These are phyloP conservation scores for Picea abies DNA, from an alignment of 83 land plant genomes.

Conservation along the genomic window DNA sequence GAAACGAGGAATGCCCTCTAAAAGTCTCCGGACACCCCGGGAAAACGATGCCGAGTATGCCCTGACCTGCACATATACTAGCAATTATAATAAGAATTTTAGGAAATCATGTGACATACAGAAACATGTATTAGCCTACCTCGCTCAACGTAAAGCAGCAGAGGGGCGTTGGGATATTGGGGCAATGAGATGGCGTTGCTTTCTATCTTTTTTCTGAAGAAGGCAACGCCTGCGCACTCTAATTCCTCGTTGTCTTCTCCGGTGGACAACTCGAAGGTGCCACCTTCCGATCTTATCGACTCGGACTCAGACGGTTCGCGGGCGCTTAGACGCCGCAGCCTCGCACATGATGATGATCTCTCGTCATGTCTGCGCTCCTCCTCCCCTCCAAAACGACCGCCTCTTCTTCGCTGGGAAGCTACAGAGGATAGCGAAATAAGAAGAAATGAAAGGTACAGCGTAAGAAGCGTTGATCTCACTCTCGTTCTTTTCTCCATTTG, in stretches of 20 bases:
- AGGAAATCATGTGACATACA: too few relatives aligned
- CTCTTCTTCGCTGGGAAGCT: neutral
- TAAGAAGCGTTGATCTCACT: neutral
- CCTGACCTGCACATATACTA: too few relatives aligned
- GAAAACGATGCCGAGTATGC: too few relatives aligned
- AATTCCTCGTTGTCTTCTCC: conserved; percentile 28
- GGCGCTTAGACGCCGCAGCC: conserved; percentile 17
- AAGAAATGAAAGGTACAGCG: neutral
- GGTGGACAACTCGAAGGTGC: conserved; percentile 14
- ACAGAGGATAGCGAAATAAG: neutral
- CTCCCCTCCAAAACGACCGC: too few relatives aligned
- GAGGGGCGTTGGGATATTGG: conserved; percentile 18
- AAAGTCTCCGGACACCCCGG: too few relatives aligned
- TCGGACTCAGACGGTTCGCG: conserved; percentile 27
- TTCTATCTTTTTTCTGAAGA: conserved; percentile 21
- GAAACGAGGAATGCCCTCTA: too few relatives aligned
- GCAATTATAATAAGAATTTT: too few relatives aligned
- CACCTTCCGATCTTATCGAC: conserved; percentile 34
- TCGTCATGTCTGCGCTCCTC: neutral
- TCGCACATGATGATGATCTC: conserved; percentile 4
- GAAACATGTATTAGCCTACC: conserved; percentile 6
- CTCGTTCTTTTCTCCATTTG: neutral
- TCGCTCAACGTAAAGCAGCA: conserved; percentile 27
- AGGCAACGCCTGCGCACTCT: conserved; percentile 36
- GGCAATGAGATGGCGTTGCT: conserved; percentile 25